phyloP scores from a whole-genome alignment of 805 yeast genomes.

The Candida nitratophila region DNA sequence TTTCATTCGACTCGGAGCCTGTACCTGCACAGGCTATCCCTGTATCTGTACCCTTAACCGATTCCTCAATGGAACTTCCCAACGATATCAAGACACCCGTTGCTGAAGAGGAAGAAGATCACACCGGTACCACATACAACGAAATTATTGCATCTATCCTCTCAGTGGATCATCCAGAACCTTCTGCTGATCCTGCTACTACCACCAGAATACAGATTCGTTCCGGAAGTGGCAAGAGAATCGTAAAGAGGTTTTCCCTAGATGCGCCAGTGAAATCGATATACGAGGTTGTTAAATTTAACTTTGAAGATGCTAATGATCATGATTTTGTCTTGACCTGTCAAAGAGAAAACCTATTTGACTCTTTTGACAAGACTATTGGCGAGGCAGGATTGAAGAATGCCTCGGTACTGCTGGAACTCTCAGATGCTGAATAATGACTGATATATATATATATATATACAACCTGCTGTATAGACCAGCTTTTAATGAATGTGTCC shows the following conservation, averaged over 20 bases:
- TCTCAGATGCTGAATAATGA: constrained; percentile 4
- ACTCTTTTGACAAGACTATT: constrained; percentile 48
- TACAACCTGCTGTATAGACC: too few species aligned
- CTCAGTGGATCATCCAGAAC: constrained; percentile 40
- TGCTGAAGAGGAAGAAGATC: constrained; percentile 8
- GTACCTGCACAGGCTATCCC: not conserved
- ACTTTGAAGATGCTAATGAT: constrained; percentile 37
- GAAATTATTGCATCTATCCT: constrained; percentile 44
- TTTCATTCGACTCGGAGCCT: constrained; percentile 6
- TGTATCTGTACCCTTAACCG: too few species aligned
- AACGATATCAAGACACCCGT: not conserved
- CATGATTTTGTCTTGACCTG: constrained; percentile 49
- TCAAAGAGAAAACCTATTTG: constrained; percentile 53
- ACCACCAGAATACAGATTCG: constrained; percentile 82
- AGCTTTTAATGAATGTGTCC: too few species aligned
- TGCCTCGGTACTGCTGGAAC: constrained; percentile 71
- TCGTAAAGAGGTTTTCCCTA: constrained; percentile 60
- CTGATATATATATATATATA: not conserved
- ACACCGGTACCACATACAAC: not conserved
- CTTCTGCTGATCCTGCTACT: constrained; percentile 36
- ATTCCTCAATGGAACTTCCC: too few species aligned
- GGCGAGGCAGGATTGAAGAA: constrained; percentile 74
- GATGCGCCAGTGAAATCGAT: constrained; percentile 52
- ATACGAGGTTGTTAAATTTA: constrained; percentile 61
- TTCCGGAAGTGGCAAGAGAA: constrained; percentile 77